A percentile compares a stretch with the other conserved stretches of the same genome.
phyloP scores from a whole-genome alignment of 169 alveolate genomes.

The Eimeria falciformis region DNA sequence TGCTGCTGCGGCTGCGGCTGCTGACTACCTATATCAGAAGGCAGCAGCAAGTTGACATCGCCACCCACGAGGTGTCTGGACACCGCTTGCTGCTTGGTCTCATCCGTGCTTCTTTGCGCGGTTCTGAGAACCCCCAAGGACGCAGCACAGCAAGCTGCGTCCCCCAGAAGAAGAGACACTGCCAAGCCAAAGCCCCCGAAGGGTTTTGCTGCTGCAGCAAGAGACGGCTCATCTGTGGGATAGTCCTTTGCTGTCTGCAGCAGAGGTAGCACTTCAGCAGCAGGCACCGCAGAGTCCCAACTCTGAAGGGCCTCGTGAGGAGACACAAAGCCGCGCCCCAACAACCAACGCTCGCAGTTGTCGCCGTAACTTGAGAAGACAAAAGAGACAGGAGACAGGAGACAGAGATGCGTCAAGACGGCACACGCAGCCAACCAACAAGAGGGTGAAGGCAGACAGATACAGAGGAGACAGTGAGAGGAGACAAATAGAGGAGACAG shows the following conservation, averaged over 20 bases:
- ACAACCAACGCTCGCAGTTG: conserved; percentile 23
- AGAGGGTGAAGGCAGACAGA: not conserved
- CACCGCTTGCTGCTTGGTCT: conserved; percentile 23
- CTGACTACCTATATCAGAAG: not conserved
- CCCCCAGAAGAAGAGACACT: conserved; percentile 2
- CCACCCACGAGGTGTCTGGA: not conserved
- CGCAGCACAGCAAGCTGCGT: conserved; percentile 42
- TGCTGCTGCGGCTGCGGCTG: conserved; percentile 53
- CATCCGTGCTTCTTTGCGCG: not conserved
- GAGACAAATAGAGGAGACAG: not conserved
- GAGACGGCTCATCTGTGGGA: conserved; percentile 28
- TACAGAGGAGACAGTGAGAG: not conserved
- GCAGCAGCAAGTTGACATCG: not conserved
- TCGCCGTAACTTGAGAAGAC: conserved; percentile 46
- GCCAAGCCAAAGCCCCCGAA: conserved; percentile 48
- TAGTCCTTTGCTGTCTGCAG: conserved; percentile 27
- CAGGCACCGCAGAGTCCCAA: not conserved
- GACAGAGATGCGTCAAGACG: not conserved
- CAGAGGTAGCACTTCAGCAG: conserved; percentile 21
- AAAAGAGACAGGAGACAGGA: not conserved
- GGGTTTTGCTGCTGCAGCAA: conserved; percentile 60
- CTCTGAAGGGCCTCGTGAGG: conserved; percentile 44
- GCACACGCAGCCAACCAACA: not conserved
- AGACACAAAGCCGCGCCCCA: conserved; percentile 10
- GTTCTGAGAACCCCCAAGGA: not conserved